Evolutionary conservation across 139 green algal species (phyloP).

Genomic region (Gonium pectorale): DNA sequence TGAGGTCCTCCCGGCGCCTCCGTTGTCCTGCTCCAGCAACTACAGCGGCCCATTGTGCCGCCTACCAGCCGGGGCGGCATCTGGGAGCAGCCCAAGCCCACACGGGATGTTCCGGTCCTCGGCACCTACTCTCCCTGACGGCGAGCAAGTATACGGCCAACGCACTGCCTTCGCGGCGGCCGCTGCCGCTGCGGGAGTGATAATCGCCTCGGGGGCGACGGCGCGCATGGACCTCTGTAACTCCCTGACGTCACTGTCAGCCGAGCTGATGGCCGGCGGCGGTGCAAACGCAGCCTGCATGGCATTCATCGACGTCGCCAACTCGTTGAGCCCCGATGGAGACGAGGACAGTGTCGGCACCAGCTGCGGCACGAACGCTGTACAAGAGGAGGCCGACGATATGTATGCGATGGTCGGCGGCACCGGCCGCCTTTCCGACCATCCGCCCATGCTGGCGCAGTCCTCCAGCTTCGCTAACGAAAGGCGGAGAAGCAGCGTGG

Average conservation of each 20-base stretch:
- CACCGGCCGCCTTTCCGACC: not conserved
- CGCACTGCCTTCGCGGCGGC: not conserved
- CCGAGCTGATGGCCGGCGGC: not conserved
- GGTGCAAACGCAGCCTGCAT: not conserved
- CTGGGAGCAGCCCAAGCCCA: not conserved
- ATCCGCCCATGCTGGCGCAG: not conserved
- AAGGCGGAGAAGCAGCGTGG: not conserved
- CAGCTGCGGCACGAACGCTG: conserved; percentile 29
- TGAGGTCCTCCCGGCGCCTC: not conserved
- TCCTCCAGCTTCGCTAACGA: not conserved
- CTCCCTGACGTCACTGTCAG: conserved; percentile 26
- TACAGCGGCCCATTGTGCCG: not conserved
- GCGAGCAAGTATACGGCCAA: not conserved
- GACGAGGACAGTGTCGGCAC: conserved; percentile 29
- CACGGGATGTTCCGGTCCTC: conserved; percentile 20
- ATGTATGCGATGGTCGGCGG: not conserved
- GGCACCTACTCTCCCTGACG: not conserved
- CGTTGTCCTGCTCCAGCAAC: not conserved
- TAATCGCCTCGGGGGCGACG: not conserved
- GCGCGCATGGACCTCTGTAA: conserved; percentile 27
- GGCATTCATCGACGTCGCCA: conserved; percentile 25
- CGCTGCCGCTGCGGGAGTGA: not conserved
- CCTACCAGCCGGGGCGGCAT: not conserved
- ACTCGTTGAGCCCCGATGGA: conserved; percentile 17
- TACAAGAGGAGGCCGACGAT: conserved; percentile 21